Percentiles rank a stretch among this genome's conserved stretches.
These are phyloP conservation scores for Torulaspora franciscae DNA, from an alignment of 805 yeast genomes.

Conservation along the genomic window DNA sequence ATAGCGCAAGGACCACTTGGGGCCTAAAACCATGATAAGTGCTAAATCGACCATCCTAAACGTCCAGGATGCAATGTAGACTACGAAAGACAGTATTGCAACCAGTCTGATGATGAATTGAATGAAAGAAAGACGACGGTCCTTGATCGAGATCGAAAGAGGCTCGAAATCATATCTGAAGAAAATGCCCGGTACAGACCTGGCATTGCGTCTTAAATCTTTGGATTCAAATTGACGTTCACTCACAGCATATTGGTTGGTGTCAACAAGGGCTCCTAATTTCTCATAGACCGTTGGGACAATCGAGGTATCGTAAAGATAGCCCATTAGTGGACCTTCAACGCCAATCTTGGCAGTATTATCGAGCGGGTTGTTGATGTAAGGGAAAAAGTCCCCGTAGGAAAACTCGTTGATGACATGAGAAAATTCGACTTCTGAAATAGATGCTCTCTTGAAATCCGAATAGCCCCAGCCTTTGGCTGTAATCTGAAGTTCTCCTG, in stretches of 20 bases:
- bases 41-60: constrained; percentile 54
- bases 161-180: constrained; percentile 89
- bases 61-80: constrained; percentile 63
- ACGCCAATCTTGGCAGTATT: constrained; percentile 54
- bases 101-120: constrained; percentile 74
- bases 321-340: constrained; percentile 45
- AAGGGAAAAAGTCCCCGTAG: constrained; percentile 86
- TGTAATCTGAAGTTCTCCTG: constrained; percentile 81
- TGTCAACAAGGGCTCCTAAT: constrained; percentile 66
- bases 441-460: constrained; percentile 40
- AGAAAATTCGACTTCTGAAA: constrained; percentile 64
- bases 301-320: constrained; percentile 65
- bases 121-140: constrained; percentile 67
- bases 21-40: constrained; percentile 53
- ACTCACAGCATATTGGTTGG: constrained; percentile 79
- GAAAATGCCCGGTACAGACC: constrained; percentile 66
- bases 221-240: constrained; percentile 40
- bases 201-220: constrained; percentile 11
- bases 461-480: constrained; percentile 66
- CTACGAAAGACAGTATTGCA: constrained; percentile 78
- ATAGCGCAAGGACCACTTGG: constrained; percentile 42
- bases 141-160: constrained; percentile 61
- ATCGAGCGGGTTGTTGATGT: constrained; percentile 83
- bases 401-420: constrained; percentile 85
- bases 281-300: constrained; percentile 77